Base-by-base conservation (phyloP, 73 alveolate species). In the Tetrahymena thermophila region DNA sequence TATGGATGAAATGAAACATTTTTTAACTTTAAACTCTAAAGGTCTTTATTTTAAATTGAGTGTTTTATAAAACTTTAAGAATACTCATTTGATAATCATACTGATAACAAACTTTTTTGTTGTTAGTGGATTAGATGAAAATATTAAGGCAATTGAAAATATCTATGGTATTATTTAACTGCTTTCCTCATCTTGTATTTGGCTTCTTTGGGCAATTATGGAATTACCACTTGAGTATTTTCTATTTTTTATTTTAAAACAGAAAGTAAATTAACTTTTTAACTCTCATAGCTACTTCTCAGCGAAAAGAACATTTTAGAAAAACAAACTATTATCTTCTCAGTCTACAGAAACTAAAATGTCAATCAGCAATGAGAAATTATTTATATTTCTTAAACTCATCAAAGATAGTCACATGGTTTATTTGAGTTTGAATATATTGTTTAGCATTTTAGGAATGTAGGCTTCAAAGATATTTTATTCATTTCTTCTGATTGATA, bases 401-500 rank as follows among this genome's bases (percentile, higher is more conserved):
- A 23, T 95, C 23, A 85, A 56, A 31, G 94, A 93, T 17, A 95
- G 95, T 43, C 94, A 95, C 89, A 89, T 94, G 31, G 35, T 95
- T 95, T 95, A 95, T 58, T 95, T 94, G 95, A 43, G 93, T 35
- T 43, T 85, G 55, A 42, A 50, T 19, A 58, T 95, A 16, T 34
- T 95, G 19, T 23, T 95, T 19, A 50, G 94, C 55, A 42, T 89
- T 4, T 28, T 95, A 23, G 97, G 97, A 34, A 56, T 95, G 17
- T 35, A 55, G 2, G 93, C 35, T 50, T 85, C 93, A 85, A 95
- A 95, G 43, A 34, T 89, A 16, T 95, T 95, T 93, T 95, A 95
- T 85, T 93, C 95, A 15, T 85, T 95, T n/a, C 34, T 95, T 34
- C 56, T 95, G 57, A 55, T 95, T 35, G 97, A 95, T 89, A 95